Percentiles rank a stretch among this genome's conserved stretches.
Evolutionary conservation across 139 green algal species (phyloP).

Genomic region (Chlamydomonas asymmetrica): DNA sequence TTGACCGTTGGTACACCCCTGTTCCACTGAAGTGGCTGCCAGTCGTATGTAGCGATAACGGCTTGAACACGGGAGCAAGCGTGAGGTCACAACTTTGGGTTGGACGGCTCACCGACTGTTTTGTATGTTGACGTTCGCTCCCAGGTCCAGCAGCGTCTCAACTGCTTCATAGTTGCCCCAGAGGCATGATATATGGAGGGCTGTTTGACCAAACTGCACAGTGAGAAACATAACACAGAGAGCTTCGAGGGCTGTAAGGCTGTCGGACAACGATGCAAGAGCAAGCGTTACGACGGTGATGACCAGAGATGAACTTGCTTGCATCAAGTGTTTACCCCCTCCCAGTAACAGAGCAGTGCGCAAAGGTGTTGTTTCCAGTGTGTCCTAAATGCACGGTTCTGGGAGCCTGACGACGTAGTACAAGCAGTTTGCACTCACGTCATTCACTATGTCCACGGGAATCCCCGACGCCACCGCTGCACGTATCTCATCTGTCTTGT

Average conservation of each 20-base stretch:
- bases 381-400: too few species aligned
- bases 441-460: constrained; percentile 32
- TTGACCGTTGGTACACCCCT: background rate
- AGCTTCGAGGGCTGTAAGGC: background rate
- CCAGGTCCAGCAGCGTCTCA: constrained; percentile 45
- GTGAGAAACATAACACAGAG: background rate
- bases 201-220: constrained; percentile 63
- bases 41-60: too few species aligned
- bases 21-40: background rate
- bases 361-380: background rate
- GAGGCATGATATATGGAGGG: constrained; percentile 55
- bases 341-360: background rate
- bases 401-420: too few species aligned
- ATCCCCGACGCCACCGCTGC: constrained; percentile 20
- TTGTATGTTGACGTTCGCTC: constrained; percentile 44
- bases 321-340: background rate
- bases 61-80: too few species aligned
- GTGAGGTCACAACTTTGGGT: too few species aligned
- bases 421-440: constrained; percentile 18
- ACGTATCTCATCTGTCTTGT: constrained; percentile 35
- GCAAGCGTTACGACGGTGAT: background rate
- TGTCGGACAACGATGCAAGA: background rate
- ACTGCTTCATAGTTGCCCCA: constrained; percentile 43
- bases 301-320: background rate
- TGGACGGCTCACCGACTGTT: constrained; percentile 39